phyloP scores from a whole-genome alignment of 139 green algal genomes.

The Coelastrella sp. region DNA sequence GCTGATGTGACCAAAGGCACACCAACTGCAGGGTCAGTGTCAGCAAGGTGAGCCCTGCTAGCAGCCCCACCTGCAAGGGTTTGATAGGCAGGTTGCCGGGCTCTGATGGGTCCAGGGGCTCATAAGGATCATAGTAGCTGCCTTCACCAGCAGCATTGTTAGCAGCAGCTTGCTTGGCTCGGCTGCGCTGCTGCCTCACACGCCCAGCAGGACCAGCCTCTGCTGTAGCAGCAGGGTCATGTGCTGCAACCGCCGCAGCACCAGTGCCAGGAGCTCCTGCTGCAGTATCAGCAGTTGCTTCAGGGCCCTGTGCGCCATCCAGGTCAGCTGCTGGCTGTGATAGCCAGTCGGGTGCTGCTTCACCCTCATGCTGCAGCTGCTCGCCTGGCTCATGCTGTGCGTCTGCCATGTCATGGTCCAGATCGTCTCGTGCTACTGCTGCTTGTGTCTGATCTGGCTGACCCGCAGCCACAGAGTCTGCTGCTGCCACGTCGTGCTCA shows the following conservation, averaged over 20 bases:
- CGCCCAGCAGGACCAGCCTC: slow-evolving; percentile 7
- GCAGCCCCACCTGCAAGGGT: slow-evolving; percentile 66
- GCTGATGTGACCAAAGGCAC: neutral
- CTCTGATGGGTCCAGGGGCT: slow-evolving; percentile 74
- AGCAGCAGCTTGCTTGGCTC: neutral
- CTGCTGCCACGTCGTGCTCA: neutral
- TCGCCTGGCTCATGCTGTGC: neutral
- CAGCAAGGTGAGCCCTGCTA: too few species aligned
- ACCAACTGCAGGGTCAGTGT: neutral
- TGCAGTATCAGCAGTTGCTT: neutral
- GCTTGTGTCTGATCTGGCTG: neutral
- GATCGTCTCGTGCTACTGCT: slow-evolving; percentile 6
- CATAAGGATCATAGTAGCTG: slow-evolving; percentile 78
- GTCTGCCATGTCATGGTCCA: slow-evolving; percentile 20
- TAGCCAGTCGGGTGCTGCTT: neutral
- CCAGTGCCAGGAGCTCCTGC: slow-evolving; percentile 3
- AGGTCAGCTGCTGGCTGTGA: neutral
- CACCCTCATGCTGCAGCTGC: neutral
- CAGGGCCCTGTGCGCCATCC: neutral
- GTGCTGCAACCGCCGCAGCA: neutral
- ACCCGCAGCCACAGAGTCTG: slow-evolving; percentile 2
- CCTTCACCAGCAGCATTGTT: slow-evolving; percentile 31
- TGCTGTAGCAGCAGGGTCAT: neutral
- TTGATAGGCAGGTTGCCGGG: slow-evolving; percentile 61
- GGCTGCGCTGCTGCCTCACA: slow-evolving; percentile 14